Evolutionary conservation across 2,329 filamentous ascomycete species (phyloP).

Genomic region (Pezicula radicicola): DNA sequence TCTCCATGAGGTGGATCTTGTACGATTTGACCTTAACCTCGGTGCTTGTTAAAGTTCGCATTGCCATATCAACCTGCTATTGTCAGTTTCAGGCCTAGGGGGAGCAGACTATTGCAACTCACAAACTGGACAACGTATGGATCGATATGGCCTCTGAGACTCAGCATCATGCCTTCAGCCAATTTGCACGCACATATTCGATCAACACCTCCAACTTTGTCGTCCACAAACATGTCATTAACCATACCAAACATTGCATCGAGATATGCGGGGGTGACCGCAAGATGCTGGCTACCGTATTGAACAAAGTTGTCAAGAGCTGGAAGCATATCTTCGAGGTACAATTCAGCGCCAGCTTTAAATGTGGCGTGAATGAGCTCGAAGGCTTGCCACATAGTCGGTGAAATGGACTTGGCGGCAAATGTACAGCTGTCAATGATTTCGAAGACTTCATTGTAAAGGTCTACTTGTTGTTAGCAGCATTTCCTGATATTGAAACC

Average conservation of each 20-base stretch:
- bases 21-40: conserved; percentile 90
- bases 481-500: not conserved
- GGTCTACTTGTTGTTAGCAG: conserved; percentile 48
- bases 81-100: conserved; percentile 7
- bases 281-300: conserved; percentile 78
- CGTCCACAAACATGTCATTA: conserved; percentile 87
- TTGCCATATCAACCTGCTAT: conserved; percentile 69
- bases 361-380: conserved; percentile 96
- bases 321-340: conserved; percentile 97
- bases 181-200: conserved; percentile 97
- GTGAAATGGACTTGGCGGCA: conserved; percentile 90
- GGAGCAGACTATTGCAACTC: conserved; percentile 4
- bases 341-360: conserved; percentile 94
- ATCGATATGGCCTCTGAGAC: conserved; percentile 84
- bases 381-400: conserved; percentile 98
- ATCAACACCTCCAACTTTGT: conserved; percentile 90
- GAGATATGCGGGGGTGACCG: conserved; percentile 82
- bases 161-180: conserved; percentile 95
- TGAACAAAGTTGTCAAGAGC: conserved; percentile 97
- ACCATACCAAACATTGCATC: conserved; percentile 92
- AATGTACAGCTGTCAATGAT: conserved; percentile 99
- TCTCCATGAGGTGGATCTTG: conserved; percentile 95
- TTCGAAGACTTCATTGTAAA: conserved; percentile 98
- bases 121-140: conserved; percentile 80
- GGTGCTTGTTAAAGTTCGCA: conserved; percentile 72